Evolutionary conservation across 768 basidiomycete species (phyloP).

Genomic region (Pleurotus ostreatus): DNA sequence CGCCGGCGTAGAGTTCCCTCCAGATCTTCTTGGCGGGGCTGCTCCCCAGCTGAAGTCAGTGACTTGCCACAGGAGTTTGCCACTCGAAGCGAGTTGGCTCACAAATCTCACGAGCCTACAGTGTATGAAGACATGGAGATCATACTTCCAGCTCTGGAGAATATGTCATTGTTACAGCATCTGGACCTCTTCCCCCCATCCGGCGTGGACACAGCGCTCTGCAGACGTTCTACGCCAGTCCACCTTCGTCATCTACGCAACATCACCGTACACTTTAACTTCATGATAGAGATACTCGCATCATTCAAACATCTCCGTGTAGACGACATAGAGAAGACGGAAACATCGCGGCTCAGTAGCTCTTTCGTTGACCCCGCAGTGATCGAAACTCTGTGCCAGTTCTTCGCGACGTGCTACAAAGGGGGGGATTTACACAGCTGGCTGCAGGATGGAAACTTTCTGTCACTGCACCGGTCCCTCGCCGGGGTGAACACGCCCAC

Average conservation of each 20-base stretch:
- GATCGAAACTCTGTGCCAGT: neutral
- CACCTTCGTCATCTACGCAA: neutral
- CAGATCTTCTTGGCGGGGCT: neutral
- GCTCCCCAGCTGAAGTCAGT: neutral
- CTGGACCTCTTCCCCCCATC: neutral
- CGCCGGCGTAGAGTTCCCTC: neutral
- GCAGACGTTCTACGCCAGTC: neutral
- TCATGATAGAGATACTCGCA: too few species aligned
- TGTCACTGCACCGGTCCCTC: neutral
- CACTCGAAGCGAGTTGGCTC: neutral
- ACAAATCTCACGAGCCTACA: neutral
- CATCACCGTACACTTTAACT: too few species aligned
- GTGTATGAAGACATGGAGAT: neutral
- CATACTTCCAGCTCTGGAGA: neutral
- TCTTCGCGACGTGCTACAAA: neutral
- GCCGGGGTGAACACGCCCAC: neutral
- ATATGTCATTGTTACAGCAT: neutral
- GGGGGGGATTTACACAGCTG: neutral
- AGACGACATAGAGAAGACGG: neutral
- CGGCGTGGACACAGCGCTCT: neutral
- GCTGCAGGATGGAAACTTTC: neutral
- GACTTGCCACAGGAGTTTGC: neutral
- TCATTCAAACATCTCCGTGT: neutral
- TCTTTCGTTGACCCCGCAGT: too few species aligned
- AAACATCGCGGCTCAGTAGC: neutral